phyloP scores from a whole-genome alignment of 306 rosid species.

The Fragaria iinumae region DNA sequence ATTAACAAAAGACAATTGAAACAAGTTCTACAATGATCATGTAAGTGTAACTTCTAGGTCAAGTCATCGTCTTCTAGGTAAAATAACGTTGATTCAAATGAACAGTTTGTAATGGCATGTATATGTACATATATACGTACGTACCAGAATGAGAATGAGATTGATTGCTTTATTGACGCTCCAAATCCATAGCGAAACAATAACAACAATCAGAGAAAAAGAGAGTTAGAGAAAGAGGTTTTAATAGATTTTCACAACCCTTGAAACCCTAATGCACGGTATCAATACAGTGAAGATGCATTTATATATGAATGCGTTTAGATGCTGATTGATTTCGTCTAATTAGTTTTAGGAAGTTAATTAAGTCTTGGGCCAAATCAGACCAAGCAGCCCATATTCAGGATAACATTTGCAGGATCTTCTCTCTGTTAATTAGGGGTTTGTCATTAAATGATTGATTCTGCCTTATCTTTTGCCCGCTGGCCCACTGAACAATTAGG shows the following conservation, averaged over 20 bases:
- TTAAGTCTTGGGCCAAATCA: not conserved
- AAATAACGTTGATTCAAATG: not conserved
- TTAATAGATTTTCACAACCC: not conserved
- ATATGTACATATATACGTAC: not conserved
- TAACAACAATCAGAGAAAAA: not conserved
- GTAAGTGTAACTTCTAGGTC: not conserved
- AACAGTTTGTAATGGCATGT: not conserved
- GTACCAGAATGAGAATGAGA: not conserved
- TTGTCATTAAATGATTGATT: not conserved
- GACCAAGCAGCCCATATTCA: not conserved
- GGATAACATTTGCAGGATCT: not conserved
- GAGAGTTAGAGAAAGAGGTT: not conserved
- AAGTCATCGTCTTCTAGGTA: not conserved
- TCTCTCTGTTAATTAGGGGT: not conserved
- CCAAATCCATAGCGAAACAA: not conserved
- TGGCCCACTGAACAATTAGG: too few species aligned
- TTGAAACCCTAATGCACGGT: not conserved
- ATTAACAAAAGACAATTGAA: not conserved
- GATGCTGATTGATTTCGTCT: not conserved
- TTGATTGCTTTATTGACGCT: not conserved
- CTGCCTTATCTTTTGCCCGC: too few species aligned
- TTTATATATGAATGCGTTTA: not conserved
- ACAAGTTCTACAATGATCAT: not conserved
- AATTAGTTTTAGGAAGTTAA: not conserved
- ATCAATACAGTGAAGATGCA: too few species aligned